Evolutionary conservation across 805 yeast species (phyloP), one percentile per base, ranked within the genome.

Genomic region (Komagataella kurtzmanii): DNA sequence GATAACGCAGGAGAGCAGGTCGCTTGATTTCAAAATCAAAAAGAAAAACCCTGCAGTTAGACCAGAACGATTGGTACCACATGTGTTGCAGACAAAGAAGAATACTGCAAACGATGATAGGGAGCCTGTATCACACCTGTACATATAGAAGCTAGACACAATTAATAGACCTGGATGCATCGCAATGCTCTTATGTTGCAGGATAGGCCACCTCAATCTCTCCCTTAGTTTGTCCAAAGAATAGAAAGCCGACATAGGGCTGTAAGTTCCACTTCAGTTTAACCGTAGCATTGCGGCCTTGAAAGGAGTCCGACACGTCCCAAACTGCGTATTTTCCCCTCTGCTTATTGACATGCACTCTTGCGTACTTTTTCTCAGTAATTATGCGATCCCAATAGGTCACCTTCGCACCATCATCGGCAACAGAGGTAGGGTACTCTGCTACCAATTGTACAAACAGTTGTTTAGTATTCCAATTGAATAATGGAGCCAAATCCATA

Each of bases 381-480:
- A 91, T 79, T 58, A 91, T 91, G 57, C 77, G 77, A 68, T 91
- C 98, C 99, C 99, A 91, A 61, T 86, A 81, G 0, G 91, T 85
- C 44, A 90, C 86, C 56, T 81, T 80, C 14, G 30, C 46, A 10
- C 80, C 80, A 17, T 72, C 70, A 30, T 14, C 10, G 40, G 40
- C 40, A 18, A 44, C 46, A 44, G 23, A 18, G n/a, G 46, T 44
- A 12, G 46, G 23, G 59, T 90, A 90, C 61, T 88, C 91, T 1
- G 95, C 96, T 2, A 95, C 86, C 55, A 93, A 72, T 61, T 91
- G 93, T 4, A 84, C 86, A 61, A 93, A 91, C n/a, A 91, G 81
- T 66, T 91, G 98, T 63, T 91, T 91, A 10, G 99, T 93, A 68
- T 91, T 93, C 97, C 97, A 91, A 66, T 85, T 89, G 76, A 90